These are phyloP conservation scores for Monascus ruber DNA, from an alignment of 2,329 filamentous ascomycete genomes.

Conservation along the genomic window DNA sequence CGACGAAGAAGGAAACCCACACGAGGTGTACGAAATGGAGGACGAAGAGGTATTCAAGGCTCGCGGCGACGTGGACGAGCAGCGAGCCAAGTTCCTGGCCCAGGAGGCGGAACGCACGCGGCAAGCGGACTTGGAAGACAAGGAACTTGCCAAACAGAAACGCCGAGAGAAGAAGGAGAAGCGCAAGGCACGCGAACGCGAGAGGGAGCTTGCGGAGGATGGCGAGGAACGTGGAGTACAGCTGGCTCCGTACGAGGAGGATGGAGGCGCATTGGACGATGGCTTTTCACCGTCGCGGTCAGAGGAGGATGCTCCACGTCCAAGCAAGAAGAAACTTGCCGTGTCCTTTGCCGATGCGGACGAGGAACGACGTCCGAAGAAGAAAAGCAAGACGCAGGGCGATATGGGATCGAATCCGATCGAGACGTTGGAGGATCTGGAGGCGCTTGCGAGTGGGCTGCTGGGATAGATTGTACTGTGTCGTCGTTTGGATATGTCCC, in stretches of 20 bases:
- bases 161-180: slow-evolving; percentile 40
- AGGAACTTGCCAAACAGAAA: slow-evolving; percentile 67
- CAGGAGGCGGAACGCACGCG: slow-evolving; percentile 60
- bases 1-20: slow-evolving; percentile 80
- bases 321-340: slow-evolving; percentile 29
- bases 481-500: too few relatives aligned
- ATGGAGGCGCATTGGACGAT: not conserved
- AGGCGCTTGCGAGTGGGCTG: slow-evolving; percentile 35
- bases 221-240: slow-evolving; percentile 19
- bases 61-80: slow-evolving; percentile 62
- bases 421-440: slow-evolving; percentile 37
- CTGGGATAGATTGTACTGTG: slow-evolving; percentile 6
- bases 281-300: slow-evolving; percentile 10
- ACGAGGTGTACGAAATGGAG: slow-evolving; percentile 78
- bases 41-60: slow-evolving; percentile 69
- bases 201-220: slow-evolving; percentile 23
- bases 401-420: slow-evolving; percentile 19
- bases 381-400: slow-evolving; percentile 13
- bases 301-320: slow-evolving; percentile 16
- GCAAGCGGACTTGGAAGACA: slow-evolving; percentile 71
- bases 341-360: slow-evolving; percentile 15
- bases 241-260: slow-evolving; percentile 17
- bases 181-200: slow-evolving; percentile 29
- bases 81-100: slow-evolving; percentile 67
- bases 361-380: slow-evolving; percentile 15